Conservation (phyloP, 1,139 yeast species). For the Yamadazyma triangularis region DNA sequence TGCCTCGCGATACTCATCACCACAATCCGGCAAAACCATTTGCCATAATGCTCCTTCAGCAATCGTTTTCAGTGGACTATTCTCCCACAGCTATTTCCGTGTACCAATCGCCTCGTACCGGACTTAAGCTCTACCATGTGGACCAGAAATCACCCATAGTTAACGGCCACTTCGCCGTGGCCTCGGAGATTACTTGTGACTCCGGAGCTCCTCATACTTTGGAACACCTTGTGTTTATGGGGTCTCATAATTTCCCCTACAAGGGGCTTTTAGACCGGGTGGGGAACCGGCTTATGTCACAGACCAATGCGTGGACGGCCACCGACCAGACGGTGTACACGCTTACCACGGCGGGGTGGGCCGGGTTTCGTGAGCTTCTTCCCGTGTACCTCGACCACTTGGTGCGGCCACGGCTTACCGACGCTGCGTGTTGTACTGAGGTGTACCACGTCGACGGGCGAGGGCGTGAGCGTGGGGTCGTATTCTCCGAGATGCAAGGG, state of each 20-base stretch:
- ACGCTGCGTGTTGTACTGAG: constrained; percentile 88
- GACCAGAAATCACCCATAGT: constrained; percentile 86
- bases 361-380: constrained; percentile 76
- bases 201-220: constrained; percentile 95
- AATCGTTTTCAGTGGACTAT: constrained; percentile 52
- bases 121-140: constrained; percentile 73
- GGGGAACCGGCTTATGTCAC: constrained; percentile 80
- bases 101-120: constrained; percentile 75
- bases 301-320: constrained; percentile 97
- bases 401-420: constrained; percentile 79
- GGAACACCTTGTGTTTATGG: constrained; percentile 94
- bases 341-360: constrained; percentile 92
- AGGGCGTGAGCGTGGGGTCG: constrained; percentile 94
- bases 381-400: constrained; percentile 92
- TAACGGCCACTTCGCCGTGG: constrained; percentile 90
- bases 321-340: constrained; percentile 96
- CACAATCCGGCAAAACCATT: constrained; percentile 1
- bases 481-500: constrained; percentile 96
- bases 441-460: constrained; percentile 92
- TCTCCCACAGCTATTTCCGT: constrained; percentile 62
- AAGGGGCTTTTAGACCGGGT: constrained; percentile 86
- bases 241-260: constrained; percentile 83
- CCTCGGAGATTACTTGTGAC: constrained; percentile 83
- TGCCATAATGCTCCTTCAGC: no score
- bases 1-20: neutral